phyloP scores from a whole-genome alignment of 2,329 filamentous ascomycete genomes.

The Zalaria obscura region DNA sequence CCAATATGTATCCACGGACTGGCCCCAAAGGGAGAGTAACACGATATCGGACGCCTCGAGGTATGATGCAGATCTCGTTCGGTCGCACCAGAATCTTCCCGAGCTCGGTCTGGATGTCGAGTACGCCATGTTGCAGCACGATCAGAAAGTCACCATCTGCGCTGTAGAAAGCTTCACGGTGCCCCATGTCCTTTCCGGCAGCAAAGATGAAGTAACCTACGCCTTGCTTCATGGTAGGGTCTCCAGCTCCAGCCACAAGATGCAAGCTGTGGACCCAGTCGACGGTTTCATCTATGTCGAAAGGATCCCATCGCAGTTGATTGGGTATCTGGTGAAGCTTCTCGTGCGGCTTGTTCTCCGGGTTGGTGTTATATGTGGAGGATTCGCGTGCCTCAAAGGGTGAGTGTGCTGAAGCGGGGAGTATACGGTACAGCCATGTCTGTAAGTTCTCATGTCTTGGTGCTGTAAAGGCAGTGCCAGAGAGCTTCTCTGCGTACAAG shows the following conservation, averaged over 20 bases:
- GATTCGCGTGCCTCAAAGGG: conserved; percentile 37
- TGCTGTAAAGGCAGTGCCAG: conserved; percentile 45
- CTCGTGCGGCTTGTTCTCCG: conserved; percentile 34
- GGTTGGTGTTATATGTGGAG: conserved; percentile 35
- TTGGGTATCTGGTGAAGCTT: conserved; percentile 65
- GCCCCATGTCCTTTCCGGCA: conserved; percentile 62
- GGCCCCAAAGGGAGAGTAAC: conserved; percentile 46
- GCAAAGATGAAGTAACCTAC: conserved; percentile 71
- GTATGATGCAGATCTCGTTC: conserved; percentile 54
- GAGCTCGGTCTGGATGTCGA: conserved; percentile 56
- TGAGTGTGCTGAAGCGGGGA: conserved; percentile 43
- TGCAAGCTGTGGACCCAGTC: conserved; percentile 58
- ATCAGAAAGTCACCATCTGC: conserved; percentile 58
- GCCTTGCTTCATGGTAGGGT: conserved; percentile 64
- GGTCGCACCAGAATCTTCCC: conserved; percentile 50
- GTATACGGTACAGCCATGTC: conserved; percentile 43
- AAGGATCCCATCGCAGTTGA: conserved; percentile 67
- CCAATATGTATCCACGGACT: conserved; percentile 51
- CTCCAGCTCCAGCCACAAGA: conserved; percentile 64
- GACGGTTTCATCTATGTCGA: conserved; percentile 54
- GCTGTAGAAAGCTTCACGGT: conserved; percentile 67
- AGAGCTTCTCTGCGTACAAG: conserved; percentile 62
- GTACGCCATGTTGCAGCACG: conserved; percentile 47
- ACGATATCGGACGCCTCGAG: conserved; percentile 49
- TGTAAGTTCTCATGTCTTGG: conserved; percentile 43